A percentile compares a stretch with the other conserved stretches of the same genome.
These are phyloP conservation scores for Athelia psychrophila DNA, from an alignment of 1,284 basidiomycete species.

Conservation along the genomic window DNA sequence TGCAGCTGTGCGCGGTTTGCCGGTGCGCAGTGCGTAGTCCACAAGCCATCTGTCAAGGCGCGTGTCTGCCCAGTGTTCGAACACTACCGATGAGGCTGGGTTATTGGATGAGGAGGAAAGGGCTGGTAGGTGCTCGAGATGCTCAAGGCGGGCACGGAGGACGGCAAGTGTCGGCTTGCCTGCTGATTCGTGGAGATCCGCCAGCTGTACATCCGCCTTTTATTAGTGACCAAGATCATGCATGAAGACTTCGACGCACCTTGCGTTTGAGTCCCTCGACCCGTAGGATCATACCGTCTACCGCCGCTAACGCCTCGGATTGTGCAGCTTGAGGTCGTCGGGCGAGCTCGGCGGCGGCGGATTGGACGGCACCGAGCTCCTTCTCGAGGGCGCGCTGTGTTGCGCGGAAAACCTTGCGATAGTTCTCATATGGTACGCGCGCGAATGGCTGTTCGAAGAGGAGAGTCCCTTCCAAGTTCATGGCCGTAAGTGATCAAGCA, in stretches of 20 bases:
- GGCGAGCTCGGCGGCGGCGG: slow-evolving; percentile 51
- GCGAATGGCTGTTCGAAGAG: slow-evolving; percentile 87
- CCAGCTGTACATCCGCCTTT: slow-evolving; percentile 50
- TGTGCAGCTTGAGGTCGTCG: slow-evolving; percentile 38
- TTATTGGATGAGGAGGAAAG: not conserved
- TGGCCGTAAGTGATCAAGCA: too few species aligned
- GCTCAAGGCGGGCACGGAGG: slow-evolving; percentile 69
- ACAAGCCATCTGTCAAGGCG: slow-evolving; percentile 89
- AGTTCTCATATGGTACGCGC: slow-evolving; percentile 83
- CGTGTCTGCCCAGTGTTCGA: slow-evolving; percentile 73
- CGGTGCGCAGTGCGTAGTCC: slow-evolving; percentile 84
- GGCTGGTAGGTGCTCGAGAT: slow-evolving; percentile 41
- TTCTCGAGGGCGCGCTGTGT: slow-evolving; percentile 80
- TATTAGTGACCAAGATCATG: not conserved
- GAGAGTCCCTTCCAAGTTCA: slow-evolving; percentile 72
- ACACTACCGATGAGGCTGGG: too few species aligned
- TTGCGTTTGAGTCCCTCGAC: slow-evolving; percentile 81
- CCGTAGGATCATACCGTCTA: slow-evolving; percentile 75
- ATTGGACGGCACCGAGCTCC: slow-evolving; percentile 64
- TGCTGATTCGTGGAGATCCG: slow-evolving; percentile 63
- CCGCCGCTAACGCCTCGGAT: slow-evolving; percentile 53
- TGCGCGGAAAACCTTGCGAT: slow-evolving; percentile 79
- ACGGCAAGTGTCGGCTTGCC: slow-evolving; percentile 69
- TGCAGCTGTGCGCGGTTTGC: slow-evolving; percentile 67
- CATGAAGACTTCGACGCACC: slow-evolving; percentile 39